Conservation (phyloP, 768 basidiomycete genomes). For the Solioccasus polychromus region DNA sequence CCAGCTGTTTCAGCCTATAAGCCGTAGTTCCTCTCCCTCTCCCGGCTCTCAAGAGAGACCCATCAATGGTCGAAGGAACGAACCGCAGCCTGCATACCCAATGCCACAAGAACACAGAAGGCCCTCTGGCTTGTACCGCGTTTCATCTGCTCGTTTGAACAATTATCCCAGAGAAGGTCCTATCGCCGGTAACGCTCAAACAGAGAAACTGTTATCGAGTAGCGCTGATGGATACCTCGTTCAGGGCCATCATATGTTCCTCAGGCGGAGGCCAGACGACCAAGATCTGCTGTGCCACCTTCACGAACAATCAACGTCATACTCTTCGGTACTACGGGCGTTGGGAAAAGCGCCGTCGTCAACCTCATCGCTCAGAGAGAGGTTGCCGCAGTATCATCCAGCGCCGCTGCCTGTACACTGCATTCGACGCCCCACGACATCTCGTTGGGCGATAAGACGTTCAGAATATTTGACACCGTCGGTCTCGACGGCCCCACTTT, state of each 20-base stretch:
- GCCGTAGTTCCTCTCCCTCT: too few species aligned
- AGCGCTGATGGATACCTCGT: neutral
- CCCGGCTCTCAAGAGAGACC: too few species aligned
- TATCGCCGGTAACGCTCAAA: too few species aligned
- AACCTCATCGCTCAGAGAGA: neutral
- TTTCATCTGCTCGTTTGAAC: too few species aligned
- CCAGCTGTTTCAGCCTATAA: too few species aligned
- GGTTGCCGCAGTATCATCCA: slow-evolving; percentile 9
- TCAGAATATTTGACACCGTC: slow-evolving; percentile 24
- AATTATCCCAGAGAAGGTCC: too few species aligned
- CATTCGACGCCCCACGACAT: slow-evolving; percentile 18
- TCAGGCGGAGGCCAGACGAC: too few species aligned
- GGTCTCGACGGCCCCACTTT: slow-evolving; percentile 18
- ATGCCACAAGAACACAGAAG: too few species aligned
- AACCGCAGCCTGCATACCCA: too few species aligned
- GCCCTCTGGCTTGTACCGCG: too few species aligned
- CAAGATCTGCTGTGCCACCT: neutral
- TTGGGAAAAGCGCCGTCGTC: slow-evolving; percentile 8
- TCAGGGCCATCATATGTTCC: neutral
- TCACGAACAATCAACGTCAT: slow-evolving; percentile 1
- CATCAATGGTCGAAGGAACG: too few species aligned
- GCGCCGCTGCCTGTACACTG: slow-evolving; percentile 30
- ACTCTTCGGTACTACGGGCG: slow-evolving; percentile 3
- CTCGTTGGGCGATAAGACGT: slow-evolving; percentile 7
- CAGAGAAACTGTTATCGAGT: too few species aligned